Percentiles rank a stretch among this genome's conserved stretches.
These are phyloP conservation scores for Scheffersomyces lignosus DNA, from an alignment of 805 yeast genomes.

Conservation along the genomic window DNA sequence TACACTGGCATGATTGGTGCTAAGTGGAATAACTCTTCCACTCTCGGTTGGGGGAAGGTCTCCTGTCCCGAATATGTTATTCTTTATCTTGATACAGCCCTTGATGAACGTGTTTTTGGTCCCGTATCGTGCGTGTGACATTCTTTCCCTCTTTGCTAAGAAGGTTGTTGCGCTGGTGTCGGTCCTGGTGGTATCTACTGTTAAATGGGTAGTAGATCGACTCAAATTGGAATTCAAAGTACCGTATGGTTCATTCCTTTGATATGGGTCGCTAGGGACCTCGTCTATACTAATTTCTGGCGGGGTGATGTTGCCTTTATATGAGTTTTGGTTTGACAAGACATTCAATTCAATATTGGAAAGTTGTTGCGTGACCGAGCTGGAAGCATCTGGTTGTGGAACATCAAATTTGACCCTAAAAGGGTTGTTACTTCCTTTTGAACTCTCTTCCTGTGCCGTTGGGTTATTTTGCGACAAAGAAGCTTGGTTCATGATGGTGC, in stretches of 20 bases:
- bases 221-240: slow-evolving; percentile 11
- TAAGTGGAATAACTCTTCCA: slow-evolving; percentile 77
- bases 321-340: too few species aligned
- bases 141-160: slow-evolving; percentile 14
- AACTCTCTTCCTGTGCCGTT: slow-evolving; percentile 21
- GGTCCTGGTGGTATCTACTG: slow-evolving; percentile 12
- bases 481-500: too few species aligned
- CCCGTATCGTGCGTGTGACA: slow-evolving; percentile 11
- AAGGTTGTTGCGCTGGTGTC: slow-evolving; percentile 18
- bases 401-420: slow-evolving; percentile 10
- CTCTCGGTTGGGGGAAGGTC: slow-evolving; percentile 54
- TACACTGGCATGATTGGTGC: slow-evolving; percentile 40
- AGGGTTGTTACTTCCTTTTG: slow-evolving; percentile 12
- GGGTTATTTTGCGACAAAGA: slow-evolving; percentile 16
- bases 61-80: slow-evolving; percentile 46
- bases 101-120: slow-evolving; percentile 12
- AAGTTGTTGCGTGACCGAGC: too few species aligned
- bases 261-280: too few species aligned
- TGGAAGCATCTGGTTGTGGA: too few species aligned
- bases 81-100: slow-evolving; percentile 19
- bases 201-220: slow-evolving; percentile 23
- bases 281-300: too few species aligned
- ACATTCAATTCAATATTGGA: too few species aligned
- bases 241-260: slow-evolving; percentile 11
- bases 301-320: too few species aligned